Evolutionary conservation across 176 grass and related monocot genomes (phyloP), one percentile per base, ranked within the genome.

Genomic region (Carex myosuroides): DNA sequence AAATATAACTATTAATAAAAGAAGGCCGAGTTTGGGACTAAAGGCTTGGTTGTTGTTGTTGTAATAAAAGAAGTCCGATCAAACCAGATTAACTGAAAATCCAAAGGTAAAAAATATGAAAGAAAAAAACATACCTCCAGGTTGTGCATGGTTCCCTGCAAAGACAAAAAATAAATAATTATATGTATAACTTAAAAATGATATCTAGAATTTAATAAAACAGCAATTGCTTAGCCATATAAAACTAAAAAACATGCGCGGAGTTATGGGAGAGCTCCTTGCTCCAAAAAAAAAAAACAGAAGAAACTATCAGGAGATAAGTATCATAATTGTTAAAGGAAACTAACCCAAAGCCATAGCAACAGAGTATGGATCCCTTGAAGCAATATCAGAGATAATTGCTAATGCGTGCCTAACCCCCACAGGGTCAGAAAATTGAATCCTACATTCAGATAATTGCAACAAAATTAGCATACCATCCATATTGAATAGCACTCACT

Each of bases 381-480:
- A 71, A 55, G 96, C 91, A 60, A 99, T 93, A 89, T 99, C 96
- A 60, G 96, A 93, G 37, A 93, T 92, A 66, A 99, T 92, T 86
- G 91, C 92, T 82, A 99, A 76, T 8, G 96, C 56, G 88, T 99
- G 96, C n/a, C 96, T 92, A 32, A 99, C 91, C 71, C 91, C 93
- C 86, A 99, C 93, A 81, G 96, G 96, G 70, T 99, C 96, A 63
- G 96, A 87, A 93, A 99, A 99, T 85, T 86, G 87, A 89, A 99
- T 86, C 91, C 96, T 99, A 85, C 87, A 91, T 83, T n/a, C 42
- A 83, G 21, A 55, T 68, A 32, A 83, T 83, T 66, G 39, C 33
- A 14, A 41, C 12, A 21, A 42, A 81, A 41, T 61, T 57, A 81
- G 20, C 20, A 85, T 14, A 88, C 70, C 42, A 73, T 41, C 32